Evolutionary conservation across 306 rosid species (phyloP), one percentile per base, ranked within the genome.

Genomic region (Notholithocarpus densiflorus): DNA sequence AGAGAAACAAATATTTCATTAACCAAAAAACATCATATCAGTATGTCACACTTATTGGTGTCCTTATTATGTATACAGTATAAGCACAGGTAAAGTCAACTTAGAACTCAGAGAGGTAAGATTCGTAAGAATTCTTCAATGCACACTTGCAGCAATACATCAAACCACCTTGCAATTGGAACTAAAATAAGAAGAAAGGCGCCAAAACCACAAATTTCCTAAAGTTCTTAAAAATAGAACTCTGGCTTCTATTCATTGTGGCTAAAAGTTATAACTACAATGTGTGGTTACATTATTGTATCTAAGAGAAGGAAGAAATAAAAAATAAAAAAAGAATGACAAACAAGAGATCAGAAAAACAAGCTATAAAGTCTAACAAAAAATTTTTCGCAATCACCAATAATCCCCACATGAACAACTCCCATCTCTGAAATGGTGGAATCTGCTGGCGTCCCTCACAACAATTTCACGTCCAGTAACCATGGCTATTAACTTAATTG

Each of bases 391-490:
- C 40, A 82, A 79, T 90, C 87, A 94, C 97, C 98, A 90, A 82
- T 94, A 94, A 80, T 88, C 88, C 24, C 97, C 94, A 84, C 98
- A 94, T 74, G 97, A 94, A 78, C 98, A 92, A 52, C n/a, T 77
- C 71, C 97, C 98, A 71, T 90, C 80, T 84, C 78, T 88, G 88
- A 92, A 92, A 87, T 88, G 97, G 86, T 94, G 98, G 77, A 94
- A 92, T 83, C 97, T 87, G 79, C 97, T 86, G 71, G 91, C 91
- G 66, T 94, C 98, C 79, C 90, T 88, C 69, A 92, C 68, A 71
- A 92, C 93, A 78, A 94, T 94, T 80, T 87, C 92, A 19, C 97
- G 84, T 61, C 86, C 83, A 9, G 94, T 85, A 62, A 91, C 91
- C 91, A 75, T 37, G 72, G 93, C 80, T 62, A 90, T 94, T 79